These are phyloP conservation scores for Trichoderma sp. DNA, from an alignment of 2,329 filamentous ascomycete genomes.

Conservation along the genomic window DNA sequence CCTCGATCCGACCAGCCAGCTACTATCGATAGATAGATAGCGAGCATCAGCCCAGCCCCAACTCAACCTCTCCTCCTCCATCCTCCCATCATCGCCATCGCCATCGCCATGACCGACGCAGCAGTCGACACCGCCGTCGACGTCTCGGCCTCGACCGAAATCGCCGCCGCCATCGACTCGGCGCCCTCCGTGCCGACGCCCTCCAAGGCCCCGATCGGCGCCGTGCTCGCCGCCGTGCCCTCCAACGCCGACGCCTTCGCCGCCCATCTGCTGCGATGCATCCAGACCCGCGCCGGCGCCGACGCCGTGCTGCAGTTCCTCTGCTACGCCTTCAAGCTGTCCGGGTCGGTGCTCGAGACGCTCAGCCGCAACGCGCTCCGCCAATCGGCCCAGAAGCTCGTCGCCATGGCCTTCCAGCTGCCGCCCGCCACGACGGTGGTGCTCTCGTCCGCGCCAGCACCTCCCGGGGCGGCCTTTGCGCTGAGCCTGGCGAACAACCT, in stretches of 20 bases:
- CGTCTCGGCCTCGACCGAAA: slow-evolving; percentile 10
- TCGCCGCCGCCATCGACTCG: slow-evolving; percentile 14
- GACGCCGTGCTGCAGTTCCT: slow-evolving; percentile 69
- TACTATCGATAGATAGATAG: neutral
- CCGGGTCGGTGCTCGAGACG: slow-evolving; percentile 52
- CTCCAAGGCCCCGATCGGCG: slow-evolving; percentile 23
- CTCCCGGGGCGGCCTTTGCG: slow-evolving; percentile 45
- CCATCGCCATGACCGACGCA: slow-evolving; percentile 5
- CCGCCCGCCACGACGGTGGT: slow-evolving; percentile 53
- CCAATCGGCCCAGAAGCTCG: slow-evolving; percentile 52
- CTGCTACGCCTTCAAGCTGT: slow-evolving; percentile 65
- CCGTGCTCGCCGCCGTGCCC: slow-evolving; percentile 29
- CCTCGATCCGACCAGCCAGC: neutral
- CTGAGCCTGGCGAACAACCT: slow-evolving; percentile 56
- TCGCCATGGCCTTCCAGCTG: slow-evolving; percentile 54
- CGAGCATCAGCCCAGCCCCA: neutral
- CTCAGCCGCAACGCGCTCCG: slow-evolving; percentile 61
- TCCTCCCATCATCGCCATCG: neutral
- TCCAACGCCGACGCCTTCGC: slow-evolving; percentile 53
- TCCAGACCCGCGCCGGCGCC: slow-evolving; percentile 68
- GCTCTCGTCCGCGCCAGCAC: slow-evolving; percentile 43
- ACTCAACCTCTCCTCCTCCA: neutral
- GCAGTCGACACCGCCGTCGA: neutral
- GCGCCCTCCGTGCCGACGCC: slow-evolving; percentile 24
- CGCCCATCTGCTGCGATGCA: slow-evolving; percentile 60